Base-by-base conservation (phyloP, 169 alveolate species). In the Babesia ovis region DNA sequence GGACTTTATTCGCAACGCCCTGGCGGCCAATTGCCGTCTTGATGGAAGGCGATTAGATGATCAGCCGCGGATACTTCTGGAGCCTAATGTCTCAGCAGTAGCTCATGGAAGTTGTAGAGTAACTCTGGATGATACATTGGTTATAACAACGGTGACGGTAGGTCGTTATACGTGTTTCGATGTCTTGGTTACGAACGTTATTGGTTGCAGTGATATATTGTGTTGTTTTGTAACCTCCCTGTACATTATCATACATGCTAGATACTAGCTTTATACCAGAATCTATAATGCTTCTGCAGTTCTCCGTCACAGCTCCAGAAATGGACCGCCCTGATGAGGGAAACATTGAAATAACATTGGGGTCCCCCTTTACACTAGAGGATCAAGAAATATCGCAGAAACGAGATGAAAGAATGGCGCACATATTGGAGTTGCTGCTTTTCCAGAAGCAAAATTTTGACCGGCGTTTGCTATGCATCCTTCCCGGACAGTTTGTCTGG, bases 401-500 rank as follows among this genome's bases (percentile, higher is more conserved):
- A 61, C 82, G 80, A 22, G 86, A 87, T 34, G 67, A 68, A 35
- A 32, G 79, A 8, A 58, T 77, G 42, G 74, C 80, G 50, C 68
- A 83, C 68, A 57, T 77, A 31, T 20, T 87, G 27, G 75, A 83
- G 20, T 18, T 57, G 18, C 35, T 87, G 20, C 75, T 68, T 68
- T 86, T 85, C 54, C 64, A 68, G 56, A 68, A 68, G 50, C 68
- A 71, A 34, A 56, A 46, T 55, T 74, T 86, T 41, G 73, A 86
- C 71, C 59, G 66, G 46, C 64, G 77, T 22, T 64, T 77, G 25
- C 62, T 86, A 31, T 86, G 92, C 70, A 68, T 86, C 41, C 67
- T 83, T 18, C 79, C 91, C 35, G 57, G 77, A 31, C 83, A 83
- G 48, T 83, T 77, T 80, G 85, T 57, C n/a, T 86, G 92, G 92